phyloP scores from a whole-genome alignment of 441 rosid genomes.

The Daphne laureola region DNA sequence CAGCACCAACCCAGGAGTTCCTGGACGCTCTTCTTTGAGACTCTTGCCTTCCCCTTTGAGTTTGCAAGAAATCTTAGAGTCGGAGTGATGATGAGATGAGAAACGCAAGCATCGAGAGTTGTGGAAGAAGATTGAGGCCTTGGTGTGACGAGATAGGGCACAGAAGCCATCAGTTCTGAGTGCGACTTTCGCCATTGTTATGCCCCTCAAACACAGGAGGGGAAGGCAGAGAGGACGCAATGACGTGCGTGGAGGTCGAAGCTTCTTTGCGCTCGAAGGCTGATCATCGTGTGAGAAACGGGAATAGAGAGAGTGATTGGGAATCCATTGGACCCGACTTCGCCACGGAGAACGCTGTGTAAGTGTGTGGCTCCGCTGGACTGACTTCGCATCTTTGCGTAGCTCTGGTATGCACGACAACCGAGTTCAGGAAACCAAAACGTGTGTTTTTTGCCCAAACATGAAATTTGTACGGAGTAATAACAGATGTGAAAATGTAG shows the following conservation, averaged over 20 bases:
- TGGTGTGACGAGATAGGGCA: conserved; percentile 24
- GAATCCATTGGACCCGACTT: conserved; percentile 21
- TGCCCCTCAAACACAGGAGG: too few species aligned
- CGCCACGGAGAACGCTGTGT: conserved; percentile 48
- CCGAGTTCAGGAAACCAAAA: too few species aligned
- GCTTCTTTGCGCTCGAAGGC: neutral
- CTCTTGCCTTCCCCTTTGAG: conserved; percentile 45
- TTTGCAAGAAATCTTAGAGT: conserved; percentile 40
- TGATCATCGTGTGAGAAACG: conserved; percentile 1
- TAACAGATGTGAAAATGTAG: too few species aligned
- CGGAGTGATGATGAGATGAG: conserved; percentile 18
- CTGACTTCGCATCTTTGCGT: conserved; percentile 10
- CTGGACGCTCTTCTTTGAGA: conserved; percentile 31
- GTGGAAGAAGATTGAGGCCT: conserved; percentile 20
- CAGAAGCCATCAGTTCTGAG: conserved; percentile 32
- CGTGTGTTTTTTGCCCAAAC: too few species aligned
- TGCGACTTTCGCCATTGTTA: conserved; percentile 42
- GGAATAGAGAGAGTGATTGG: conserved; percentile 12
- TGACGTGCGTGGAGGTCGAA: too few species aligned
- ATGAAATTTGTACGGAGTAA: too few species aligned
- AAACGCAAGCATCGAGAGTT: conserved; percentile 14
- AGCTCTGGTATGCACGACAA: too few species aligned
- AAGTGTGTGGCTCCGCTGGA: conserved; percentile 43
- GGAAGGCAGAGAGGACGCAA: too few species aligned
- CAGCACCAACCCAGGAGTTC: conserved; percentile 21